Evolutionary conservation across 192 early-diverging fungal species (phyloP), one percentile per base, ranked within the genome.

Genomic region (Backusella tarrabulga): DNA sequence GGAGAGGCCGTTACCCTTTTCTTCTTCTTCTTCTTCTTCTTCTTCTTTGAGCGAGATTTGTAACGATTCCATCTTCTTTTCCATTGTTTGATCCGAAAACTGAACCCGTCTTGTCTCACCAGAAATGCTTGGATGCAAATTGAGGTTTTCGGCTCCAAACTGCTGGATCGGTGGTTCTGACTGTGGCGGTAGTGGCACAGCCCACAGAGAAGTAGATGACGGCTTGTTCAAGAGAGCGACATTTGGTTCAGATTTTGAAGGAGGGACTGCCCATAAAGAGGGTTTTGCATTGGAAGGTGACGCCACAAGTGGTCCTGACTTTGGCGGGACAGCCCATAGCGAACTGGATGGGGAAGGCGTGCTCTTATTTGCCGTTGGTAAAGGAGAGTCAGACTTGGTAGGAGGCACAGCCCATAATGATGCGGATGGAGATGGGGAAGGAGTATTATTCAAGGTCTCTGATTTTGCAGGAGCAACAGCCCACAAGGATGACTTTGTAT

Each of bases 241-340:
- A 29, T 63, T 63, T 4, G 56, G 56, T 3, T 63, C 56, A 7
- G 56, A 63, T 63, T 63, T 63, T 0, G 72, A 56, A 34, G 77
- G 77, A 11, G 72, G 66, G 3, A 68, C 73, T 21, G 77, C 77
- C 72, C 77, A 74, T 11, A 79, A 17, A 8, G 77, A 75, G 0
- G 46, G 46, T n/a, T 50, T 50, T 50, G 19, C 46, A n/a, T 50
- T 50, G 46, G 19, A n/a, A 50, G 36, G 26, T 1, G 56, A 29
- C 8, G 5, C 8, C 6, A 29, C 9, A 9, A 8, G 21, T 12
- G 23, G 12, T 29, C 29, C 56, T 12, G 56, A 29, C 26, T 63
- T 63, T 6, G 72, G 77, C 4, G 72, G 66, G 4, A 68, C 73
- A 3, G 77, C 77, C 72, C 77, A 74, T 5, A 79, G 4, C 11